A percentile compares a stretch with the other conserved stretches of the same genome.
phyloP scores from a whole-genome alignment of 805 yeast species.

The Suhomyces sp. region DNA sequence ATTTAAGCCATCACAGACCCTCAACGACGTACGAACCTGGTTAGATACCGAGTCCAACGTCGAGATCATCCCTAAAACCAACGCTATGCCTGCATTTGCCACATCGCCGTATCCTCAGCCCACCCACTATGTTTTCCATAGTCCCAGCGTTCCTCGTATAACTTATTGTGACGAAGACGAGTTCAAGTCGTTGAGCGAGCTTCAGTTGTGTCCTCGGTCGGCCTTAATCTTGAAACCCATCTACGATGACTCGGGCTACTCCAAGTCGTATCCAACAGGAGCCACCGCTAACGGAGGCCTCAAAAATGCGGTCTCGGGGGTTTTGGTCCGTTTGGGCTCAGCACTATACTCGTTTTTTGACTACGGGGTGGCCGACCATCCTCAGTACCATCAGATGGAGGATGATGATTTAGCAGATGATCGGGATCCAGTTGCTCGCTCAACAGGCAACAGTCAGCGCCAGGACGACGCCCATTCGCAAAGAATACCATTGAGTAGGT shows the following conservation, averaged over 20 bases:
- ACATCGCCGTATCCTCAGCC: constrained; percentile 56
- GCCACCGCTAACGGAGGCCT: constrained; percentile 16
- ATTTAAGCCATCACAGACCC: constrained; percentile 45
- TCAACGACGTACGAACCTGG: constrained; percentile 61
- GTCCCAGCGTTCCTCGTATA: constrained; percentile 46
- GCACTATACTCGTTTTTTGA: constrained; percentile 43
- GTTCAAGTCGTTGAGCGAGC: constrained; percentile 42
- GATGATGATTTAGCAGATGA: constrained; percentile 3
- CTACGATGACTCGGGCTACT: constrained; percentile 22
- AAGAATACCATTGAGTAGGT: constrained; percentile 2
- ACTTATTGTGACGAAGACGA: constrained; percentile 54
- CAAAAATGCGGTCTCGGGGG: constrained; percentile 3
- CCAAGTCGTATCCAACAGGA: constrained; percentile 14
- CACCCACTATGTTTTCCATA: constrained; percentile 40
- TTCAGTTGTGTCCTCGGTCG: constrained; percentile 70
- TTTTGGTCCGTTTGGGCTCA: constrained; percentile 16
- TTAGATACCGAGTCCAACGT: constrained; percentile 46
- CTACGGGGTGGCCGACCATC: constrained; percentile 34
- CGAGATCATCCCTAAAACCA: constrained; percentile 28
- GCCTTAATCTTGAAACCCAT: constrained; percentile 71
- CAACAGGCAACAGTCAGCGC: constrained; percentile 1
- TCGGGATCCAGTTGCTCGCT: not conserved
- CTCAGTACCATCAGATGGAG: constrained; percentile 6
- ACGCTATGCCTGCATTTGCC: constrained; percentile 52
- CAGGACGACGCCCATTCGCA: not conserved